These are phyloP conservation scores for Zymoseptoria ardabiliae DNA, from an alignment of 2,329 filamentous ascomycete genomes.

Conservation along the genomic window DNA sequence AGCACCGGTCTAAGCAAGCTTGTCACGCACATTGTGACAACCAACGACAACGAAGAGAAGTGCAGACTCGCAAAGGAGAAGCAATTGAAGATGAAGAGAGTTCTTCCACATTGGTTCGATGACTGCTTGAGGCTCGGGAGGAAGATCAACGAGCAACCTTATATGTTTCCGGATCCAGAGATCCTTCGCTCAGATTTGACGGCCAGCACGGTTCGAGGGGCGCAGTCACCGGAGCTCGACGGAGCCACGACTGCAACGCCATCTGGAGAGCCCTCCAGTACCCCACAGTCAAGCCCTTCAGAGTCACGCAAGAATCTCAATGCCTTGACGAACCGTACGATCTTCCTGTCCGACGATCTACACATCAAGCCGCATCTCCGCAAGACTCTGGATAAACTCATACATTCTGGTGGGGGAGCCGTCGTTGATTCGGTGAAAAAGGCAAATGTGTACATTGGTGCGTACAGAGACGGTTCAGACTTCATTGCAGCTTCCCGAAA, in stretches of 20 bases:
- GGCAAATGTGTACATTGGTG: slow-evolving; percentile 79
- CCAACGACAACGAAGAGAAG: slow-evolving; percentile 67
- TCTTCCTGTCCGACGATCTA: slow-evolving; percentile 72
- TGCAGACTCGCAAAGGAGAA: slow-evolving; percentile 57
- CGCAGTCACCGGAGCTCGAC: slow-evolving; percentile 45
- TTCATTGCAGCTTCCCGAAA: slow-evolving; percentile 76
- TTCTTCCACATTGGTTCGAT: slow-evolving; percentile 96
- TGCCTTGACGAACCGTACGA: slow-evolving; percentile 69
- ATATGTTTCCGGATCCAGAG: slow-evolving; percentile 77
- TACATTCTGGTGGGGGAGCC: slow-evolving; percentile 62
- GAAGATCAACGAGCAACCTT: slow-evolving; percentile 81
- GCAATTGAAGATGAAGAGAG: slow-evolving; percentile 66
- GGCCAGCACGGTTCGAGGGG: slow-evolving; percentile 10
- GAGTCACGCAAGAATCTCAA: slow-evolving; percentile 48
- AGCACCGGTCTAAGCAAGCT: slow-evolving; percentile 61
- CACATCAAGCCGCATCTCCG: slow-evolving; percentile 59
- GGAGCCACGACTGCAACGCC: slow-evolving; percentile 55
- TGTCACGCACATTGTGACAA: slow-evolving; percentile 83
- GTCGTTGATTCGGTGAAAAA: slow-evolving; percentile 58
- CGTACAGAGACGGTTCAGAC: slow-evolving; percentile 72
- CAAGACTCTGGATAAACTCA: slow-evolving; percentile 61
- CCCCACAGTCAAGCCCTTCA: slow-evolving; percentile 34
- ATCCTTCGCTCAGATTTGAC: slow-evolving; percentile 48
- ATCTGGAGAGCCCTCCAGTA: slow-evolving; percentile 33
- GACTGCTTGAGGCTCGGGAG: slow-evolving; percentile 91